Conservation (phyloP, 2,329 filamentous ascomycete species). For the Talaromyces sp. region DNA sequence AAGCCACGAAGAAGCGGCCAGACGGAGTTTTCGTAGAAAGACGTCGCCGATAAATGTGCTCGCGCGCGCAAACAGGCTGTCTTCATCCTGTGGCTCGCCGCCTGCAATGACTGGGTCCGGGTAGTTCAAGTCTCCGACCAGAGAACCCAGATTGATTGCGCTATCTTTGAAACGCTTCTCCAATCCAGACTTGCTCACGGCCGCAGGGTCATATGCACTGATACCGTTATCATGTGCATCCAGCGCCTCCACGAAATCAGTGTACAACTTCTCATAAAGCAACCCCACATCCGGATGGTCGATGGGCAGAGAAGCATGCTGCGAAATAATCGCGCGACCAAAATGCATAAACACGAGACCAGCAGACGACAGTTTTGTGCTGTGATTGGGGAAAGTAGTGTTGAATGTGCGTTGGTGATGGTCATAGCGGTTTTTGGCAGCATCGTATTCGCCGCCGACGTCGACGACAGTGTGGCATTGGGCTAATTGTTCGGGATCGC, state of each 20-base stretch:
- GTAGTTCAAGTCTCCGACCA: constrained; percentile 77
- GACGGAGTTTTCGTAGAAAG: constrained; percentile 76
- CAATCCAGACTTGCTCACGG: constrained; percentile 66
- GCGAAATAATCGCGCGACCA: constrained; percentile 75
- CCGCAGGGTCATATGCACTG: constrained; percentile 70
- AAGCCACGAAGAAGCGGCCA: constrained; percentile 74
- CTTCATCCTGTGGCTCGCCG: constrained; percentile 69
- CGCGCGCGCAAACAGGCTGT: constrained; percentile 73
- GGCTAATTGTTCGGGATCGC: constrained; percentile 73
- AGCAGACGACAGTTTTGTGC: constrained; percentile 88
- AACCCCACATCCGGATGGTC: constrained; percentile 67
- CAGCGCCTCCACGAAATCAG: constrained; percentile 89
- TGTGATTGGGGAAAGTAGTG: constrained; percentile 76
- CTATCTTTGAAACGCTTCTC: constrained; percentile 80
- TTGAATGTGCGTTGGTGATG: constrained; percentile 94
- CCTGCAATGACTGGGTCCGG: constrained; percentile 46
- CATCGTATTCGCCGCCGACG: constrained; percentile 92
- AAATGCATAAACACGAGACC: constrained; percentile 96
- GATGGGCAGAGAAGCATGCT: constrained; percentile 58
- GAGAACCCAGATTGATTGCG: constrained; percentile 77
- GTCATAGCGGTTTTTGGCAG: constrained; percentile 75
- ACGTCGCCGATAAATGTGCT: constrained; percentile 83
- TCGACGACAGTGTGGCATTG: constrained; percentile 94
- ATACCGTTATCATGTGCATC: constrained; percentile 98
- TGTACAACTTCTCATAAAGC: constrained; percentile 85